Evolutionary conservation across 805 yeast species (phyloP).

Genomic region (Barnettozyma californica): DNA sequence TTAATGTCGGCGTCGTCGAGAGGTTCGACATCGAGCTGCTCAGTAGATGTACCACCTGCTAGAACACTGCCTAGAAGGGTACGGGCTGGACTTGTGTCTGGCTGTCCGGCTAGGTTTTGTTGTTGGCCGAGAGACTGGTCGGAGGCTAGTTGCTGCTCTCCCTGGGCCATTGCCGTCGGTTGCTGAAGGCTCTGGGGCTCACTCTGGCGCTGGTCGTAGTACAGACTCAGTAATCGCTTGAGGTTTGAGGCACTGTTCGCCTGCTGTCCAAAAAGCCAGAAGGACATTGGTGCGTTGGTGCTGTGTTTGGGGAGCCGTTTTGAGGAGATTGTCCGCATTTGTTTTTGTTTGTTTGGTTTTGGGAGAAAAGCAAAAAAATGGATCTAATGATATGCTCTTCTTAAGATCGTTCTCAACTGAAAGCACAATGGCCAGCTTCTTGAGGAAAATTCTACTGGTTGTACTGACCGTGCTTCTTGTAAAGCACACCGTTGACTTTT

Average conservation of each 20-base stretch:
- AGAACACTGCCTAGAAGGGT: neutral
- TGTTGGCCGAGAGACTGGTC: neutral
- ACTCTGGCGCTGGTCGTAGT: conserved; percentile 25
- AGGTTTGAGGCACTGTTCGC: conserved; percentile 29
- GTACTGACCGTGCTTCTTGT: conserved; percentile 11
- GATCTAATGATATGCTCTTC: neutral
- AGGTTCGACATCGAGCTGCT: conserved; percentile 1
- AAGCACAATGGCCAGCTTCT: conserved; percentile 1
- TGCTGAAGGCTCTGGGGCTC: neutral
- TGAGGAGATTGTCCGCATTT: neutral
- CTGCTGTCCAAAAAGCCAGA: conserved; percentile 41
- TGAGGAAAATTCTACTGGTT: conserved; percentile 15
- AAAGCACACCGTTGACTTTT: conserved; percentile 18
- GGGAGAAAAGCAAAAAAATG: neutral
- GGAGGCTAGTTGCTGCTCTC: neutral
- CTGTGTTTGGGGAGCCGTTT: neutral
- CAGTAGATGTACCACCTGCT: neutral
- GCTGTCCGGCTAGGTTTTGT: neutral
- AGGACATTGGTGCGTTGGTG: conserved; percentile 28
- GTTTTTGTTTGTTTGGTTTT: neutral
- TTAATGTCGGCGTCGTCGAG: conserved; percentile 6
- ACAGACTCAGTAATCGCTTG: conserved; percentile 36
- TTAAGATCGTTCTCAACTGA: no score
- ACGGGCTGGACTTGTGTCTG: neutral
- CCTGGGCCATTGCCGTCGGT: neutral